Base-by-base conservation (phyloP, 1,139 yeast species). In the Geotrichum restrictum region DNA sequence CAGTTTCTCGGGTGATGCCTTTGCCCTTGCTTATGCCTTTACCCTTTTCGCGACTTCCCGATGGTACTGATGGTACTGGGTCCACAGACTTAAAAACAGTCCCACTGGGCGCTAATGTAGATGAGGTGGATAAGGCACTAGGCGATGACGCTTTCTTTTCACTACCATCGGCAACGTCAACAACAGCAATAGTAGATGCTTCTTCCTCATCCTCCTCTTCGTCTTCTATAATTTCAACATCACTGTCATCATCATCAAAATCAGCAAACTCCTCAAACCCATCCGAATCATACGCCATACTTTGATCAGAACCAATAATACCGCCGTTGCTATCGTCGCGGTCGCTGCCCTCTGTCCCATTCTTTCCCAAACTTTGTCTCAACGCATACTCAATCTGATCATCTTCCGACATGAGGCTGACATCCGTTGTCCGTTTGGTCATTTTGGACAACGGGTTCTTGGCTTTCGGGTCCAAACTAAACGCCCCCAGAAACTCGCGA, bases 381-480 rank as follows among this genome's bases (percentile, higher is more conserved):
- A 87, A 76, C 1, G 95, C 96, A 63, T 81, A 74, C 59, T 85
- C 85, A 57, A 88, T 75, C 67, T 88, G 96, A 63, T 88, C 93
- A 59, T 88, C 96, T 67, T 88, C 96, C 0, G 88, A 76, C 69
- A 88, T 70, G 40, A 62, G 69, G 32, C 62, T 65, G 13, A 66
- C 59, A 31, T 66, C 58, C 32, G 24, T 37, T 51, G 64, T 64
- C 40, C 55, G 62, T 38, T 62, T 60, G 16, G 68, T 53, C 11
- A 62, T 58, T 46, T 63, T 62, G 32, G 66, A 65, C 2, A 81
- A 70, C 0, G 96, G 96, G 62, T 88, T 88, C 46, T 27, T 77
- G 32, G 81, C 78, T 32, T 73, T 76, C 11, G 86, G 84, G 54
- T 79, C 81, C 43, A 88, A 72, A 0, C 93, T 81, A 65, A 81